Base-by-base conservation (phyloP, 768 basidiomycete genomes). In the Lactifluus echinatus region DNA sequence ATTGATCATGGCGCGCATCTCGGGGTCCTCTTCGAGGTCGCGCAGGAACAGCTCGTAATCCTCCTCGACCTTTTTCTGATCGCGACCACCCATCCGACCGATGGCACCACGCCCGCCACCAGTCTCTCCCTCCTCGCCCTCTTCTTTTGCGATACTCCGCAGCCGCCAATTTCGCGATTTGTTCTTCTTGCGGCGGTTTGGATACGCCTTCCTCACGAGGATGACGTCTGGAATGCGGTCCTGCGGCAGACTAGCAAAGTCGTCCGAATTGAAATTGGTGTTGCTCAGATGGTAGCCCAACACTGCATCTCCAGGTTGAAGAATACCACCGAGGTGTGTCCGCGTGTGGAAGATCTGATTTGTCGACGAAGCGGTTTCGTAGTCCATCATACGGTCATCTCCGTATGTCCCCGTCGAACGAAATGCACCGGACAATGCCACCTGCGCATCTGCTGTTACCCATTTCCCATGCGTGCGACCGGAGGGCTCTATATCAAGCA, bases 1-100 rank as follows among this genome's bases (percentile, higher is more conserved):
- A 71, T 96, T 94, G 64, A 98, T 85, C 8, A 82, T 82, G 5
- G 79, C 77, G 37, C 95, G 81, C 75, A 98, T 74, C 75, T 97
- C 94, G 21, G 85, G 85, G 72, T 97, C 94, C 70, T 98, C 95
- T 71, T 96, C 93, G 48, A 97, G 72, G 61, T 96, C 93, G 45
- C 88, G 80, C 71, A 98, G 74, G 82, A 99, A 99, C 50, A 90
- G 62, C 75, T 98, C 96, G 71, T 98, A 99, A 68, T 99, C 95
- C 68, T 91, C 85, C 64, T 97, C 93, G 56, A 98, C 90, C 76
- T 93, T 93, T 74, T 80, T 85, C 71, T 84, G 81, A 72, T 95
- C 93, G 46, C 92, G 76, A 34, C 93, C 93, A 11, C 93, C 93
- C 79, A 87, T 78, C 46, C 92, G 75, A 1, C 93, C 93, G 43